These are phyloP conservation scores for Beauveria australis DNA, from an alignment of 2,329 filamentous ascomycete species.

Conservation along the genomic window DNA sequence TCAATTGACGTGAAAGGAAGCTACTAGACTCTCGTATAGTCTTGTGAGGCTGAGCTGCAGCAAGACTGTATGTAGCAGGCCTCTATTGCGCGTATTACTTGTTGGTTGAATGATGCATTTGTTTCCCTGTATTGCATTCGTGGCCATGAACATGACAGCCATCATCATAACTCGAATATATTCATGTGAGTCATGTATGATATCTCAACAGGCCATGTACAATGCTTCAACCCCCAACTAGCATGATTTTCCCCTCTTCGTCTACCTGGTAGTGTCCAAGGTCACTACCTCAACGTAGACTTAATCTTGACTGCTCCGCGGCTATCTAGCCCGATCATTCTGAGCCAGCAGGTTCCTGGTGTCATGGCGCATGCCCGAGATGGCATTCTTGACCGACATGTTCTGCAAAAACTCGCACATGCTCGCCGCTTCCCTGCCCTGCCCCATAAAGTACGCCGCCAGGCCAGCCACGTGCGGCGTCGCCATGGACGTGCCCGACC, in stretches of 20 bases:
- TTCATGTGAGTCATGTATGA: no score
- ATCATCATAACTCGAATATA: no score
- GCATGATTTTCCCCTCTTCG: background rate
- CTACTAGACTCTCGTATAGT: no score
- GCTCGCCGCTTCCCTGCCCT: background rate
- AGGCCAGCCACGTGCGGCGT: conserved; percentile 34
- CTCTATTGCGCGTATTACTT: no score
- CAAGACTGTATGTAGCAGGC: no score
- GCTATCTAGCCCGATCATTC: background rate
- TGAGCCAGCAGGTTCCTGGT: conserved; percentile 7
- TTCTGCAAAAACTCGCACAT: background rate
- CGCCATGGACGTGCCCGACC: conserved; percentile 40
- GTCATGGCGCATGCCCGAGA: background rate
- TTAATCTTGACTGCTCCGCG: background rate
- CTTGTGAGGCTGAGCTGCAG: no score
- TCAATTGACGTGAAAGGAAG: no score
- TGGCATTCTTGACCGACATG: background rate
- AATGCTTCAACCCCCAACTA: background rate
- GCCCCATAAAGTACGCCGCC: conserved; percentile 16
- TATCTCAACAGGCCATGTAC: background rate
- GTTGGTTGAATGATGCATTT: no score
- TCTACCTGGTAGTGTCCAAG: background rate
- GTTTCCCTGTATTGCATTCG: no score
- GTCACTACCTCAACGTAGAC: background rate
- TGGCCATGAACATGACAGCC: no score